phyloP scores from a whole-genome alignment of 2,329 filamentous ascomycete species.

The Ophiostoma perfectum region DNA sequence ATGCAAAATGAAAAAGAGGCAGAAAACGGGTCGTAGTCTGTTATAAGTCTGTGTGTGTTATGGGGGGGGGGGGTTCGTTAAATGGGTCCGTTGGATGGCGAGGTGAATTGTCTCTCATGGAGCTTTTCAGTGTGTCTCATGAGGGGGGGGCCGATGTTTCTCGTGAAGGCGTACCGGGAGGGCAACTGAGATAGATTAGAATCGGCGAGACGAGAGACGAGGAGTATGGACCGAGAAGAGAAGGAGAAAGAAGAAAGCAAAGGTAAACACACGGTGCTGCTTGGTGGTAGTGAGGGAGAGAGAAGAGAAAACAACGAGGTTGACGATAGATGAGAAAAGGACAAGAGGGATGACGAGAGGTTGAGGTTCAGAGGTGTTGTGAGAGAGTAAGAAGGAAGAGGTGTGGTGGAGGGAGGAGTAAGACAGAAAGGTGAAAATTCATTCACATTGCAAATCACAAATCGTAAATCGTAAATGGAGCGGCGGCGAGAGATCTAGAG shows the following conservation, averaged over 20 bases:
- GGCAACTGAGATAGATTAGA: conserved; percentile 9
- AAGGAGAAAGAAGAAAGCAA: not conserved
- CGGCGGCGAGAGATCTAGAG: conserved; percentile 10
- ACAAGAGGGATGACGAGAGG: not conserved
- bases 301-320: conserved; percentile 9
- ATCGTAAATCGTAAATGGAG: conserved; percentile 13
- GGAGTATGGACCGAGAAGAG: not conserved
- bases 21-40: conserved; percentile 5
- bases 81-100: conserved; percentile 5
- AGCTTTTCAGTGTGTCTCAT: conserved; percentile 7
- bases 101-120: conserved; percentile 7
- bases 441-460: not conserved
- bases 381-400: not conserved
- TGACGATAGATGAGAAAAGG: not conserved
- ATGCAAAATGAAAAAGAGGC: not conserved
- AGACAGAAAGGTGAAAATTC: conserved; percentile 5
- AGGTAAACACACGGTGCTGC: not conserved
- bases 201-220: not conserved
- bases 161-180: conserved; percentile 1
- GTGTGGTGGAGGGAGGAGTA: not conserved
- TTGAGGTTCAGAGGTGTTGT: not conserved
- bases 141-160: not conserved
- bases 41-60: not conserved
- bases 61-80: not conserved
- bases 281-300: not conserved